Conservation (phyloP, 306 rosid genomes). For the Trifolium subterraneum region DNA sequence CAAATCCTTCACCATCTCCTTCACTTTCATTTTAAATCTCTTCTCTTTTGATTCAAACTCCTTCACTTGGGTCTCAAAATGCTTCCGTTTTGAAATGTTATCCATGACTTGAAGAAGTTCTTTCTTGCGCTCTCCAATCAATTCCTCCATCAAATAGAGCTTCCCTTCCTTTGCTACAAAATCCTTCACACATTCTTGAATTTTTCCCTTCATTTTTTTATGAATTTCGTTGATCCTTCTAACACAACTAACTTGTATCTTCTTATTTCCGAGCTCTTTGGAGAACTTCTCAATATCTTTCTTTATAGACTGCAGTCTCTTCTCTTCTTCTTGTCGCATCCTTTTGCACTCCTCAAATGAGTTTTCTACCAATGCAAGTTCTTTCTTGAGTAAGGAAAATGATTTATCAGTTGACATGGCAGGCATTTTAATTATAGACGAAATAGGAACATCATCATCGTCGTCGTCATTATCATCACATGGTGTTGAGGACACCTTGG, state of each 20-base stretch:
- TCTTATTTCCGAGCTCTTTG: constrained; percentile 45
- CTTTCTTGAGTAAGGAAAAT: neutral
- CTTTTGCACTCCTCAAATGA: constrained; percentile 15
- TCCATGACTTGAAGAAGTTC: neutral
- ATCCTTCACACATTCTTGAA: constrained; percentile 21
- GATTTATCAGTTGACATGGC: neutral
- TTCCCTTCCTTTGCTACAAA: constrained; percentile 22
- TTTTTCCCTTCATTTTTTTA: constrained; percentile 4
- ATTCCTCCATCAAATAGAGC: constrained; percentile 3
- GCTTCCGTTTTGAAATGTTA: neutral
- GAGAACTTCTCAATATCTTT: constrained; percentile 37
- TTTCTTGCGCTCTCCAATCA: constrained; percentile 9
- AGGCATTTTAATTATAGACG: neutral
- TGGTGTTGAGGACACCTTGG: neutral
- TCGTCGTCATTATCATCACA: neutral
- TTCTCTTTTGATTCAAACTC: neutral
- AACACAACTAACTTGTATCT: constrained; percentile 31
- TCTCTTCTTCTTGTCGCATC: constrained; percentile 19
- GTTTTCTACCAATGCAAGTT: constrained; percentile 34
- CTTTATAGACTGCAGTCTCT: constrained; percentile 38
- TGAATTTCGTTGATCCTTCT: neutral
- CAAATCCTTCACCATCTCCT: constrained; percentile 4
- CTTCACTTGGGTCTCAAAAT: neutral
- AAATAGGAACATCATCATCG: constrained; percentile 15
- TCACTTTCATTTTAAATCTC: neutral